Evolutionary conservation across 2,329 filamentous ascomycete species (phyloP).

Genomic region (Hymenotorrendiella dingleyae): DNA sequence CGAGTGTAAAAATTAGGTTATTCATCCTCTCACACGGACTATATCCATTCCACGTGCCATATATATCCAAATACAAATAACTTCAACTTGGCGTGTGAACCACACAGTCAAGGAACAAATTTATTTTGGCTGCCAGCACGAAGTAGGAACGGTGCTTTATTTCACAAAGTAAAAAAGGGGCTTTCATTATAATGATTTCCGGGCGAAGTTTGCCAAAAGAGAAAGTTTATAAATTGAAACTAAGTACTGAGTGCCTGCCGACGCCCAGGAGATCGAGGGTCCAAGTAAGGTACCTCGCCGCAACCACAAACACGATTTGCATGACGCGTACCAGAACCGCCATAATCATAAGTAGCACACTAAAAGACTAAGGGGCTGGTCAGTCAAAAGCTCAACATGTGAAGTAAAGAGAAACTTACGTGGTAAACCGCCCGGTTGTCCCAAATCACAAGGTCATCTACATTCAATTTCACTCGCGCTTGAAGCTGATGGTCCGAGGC

Average conservation of each 20-base stretch:
- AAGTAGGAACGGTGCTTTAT: no score
- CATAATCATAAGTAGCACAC: constrained; percentile 1
- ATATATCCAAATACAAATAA: no score
- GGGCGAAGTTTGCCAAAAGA: no score
- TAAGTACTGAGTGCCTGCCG: background rate
- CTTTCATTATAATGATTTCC: no score
- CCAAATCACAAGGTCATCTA: background rate
- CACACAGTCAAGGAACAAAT: no score
- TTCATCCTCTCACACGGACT: no score
- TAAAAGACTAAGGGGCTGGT: background rate
- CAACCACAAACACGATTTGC: background rate
- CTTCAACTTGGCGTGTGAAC: no score
- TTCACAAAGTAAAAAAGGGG: no score
- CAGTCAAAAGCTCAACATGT: background rate
- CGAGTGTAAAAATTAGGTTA: no score
- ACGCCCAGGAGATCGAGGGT: background rate
- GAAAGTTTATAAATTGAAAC: no score
- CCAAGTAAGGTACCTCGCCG: background rate
- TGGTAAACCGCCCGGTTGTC: background rate
- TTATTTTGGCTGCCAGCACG: no score
- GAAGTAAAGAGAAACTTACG: background rate
- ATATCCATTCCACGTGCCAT: no score
- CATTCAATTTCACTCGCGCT: background rate
- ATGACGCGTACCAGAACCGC: background rate
- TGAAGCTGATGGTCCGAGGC: background rate